Evolutionary conservation across 106 monocot genomes (phyloP).

Genomic region (Dioscorea alata): DNA sequence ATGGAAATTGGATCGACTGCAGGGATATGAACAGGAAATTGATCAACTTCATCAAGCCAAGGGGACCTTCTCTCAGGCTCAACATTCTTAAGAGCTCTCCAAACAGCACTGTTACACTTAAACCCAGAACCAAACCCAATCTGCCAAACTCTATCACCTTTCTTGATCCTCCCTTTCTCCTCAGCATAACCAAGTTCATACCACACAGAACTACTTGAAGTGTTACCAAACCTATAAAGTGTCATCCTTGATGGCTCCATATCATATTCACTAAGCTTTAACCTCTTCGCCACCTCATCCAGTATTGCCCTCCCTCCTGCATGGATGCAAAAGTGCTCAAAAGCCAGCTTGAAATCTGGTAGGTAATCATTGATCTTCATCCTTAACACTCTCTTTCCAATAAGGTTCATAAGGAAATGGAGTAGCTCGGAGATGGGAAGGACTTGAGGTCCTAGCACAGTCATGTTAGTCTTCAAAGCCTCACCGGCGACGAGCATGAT

Average conservation of each 20-base stretch:
- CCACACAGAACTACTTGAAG: background rate
- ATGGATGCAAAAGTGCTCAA: background rate
- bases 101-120: background rate
- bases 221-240: background rate
- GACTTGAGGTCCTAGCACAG: slow-evolving; percentile 8
- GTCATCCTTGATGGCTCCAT: background rate
- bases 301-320: background rate
- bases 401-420: background rate
- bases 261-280: background rate
- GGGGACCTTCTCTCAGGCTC: background rate
- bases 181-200: background rate
- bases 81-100: background rate
- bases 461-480: slow-evolving; percentile 18
- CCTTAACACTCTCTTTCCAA: background rate
- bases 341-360: background rate
- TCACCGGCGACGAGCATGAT: slow-evolving; percentile 18
- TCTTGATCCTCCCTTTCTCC: slow-evolving; percentile 1
- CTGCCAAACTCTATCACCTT: background rate
- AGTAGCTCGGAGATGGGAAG: slow-evolving; percentile 17
- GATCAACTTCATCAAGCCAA: background rate
- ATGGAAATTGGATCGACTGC: no score
- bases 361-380: background rate
- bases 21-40: background rate
- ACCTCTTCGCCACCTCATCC: background rate
- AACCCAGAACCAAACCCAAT: background rate